Conservation (phyloP, 1,139 yeast species). For the Hyphopichia pseudoburtonii region DNA sequence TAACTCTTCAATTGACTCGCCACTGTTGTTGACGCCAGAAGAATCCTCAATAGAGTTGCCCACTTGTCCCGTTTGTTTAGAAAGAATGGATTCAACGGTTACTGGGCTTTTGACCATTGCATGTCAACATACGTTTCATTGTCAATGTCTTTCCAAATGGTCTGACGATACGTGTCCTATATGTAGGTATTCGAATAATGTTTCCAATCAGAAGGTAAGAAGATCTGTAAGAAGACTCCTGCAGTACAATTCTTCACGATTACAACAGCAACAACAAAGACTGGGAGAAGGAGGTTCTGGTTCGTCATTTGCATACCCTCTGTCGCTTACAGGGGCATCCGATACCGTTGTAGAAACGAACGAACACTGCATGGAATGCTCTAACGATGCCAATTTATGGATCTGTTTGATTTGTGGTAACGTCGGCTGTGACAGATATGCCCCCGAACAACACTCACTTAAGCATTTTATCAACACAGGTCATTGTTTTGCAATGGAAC, state of each 20-base stretch:
- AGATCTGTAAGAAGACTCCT: conserved; percentile 34
- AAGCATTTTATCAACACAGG: conserved; percentile 76
- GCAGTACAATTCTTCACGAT: conserved; percentile 15
- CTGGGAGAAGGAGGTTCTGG: background rate
- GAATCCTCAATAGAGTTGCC: conserved; percentile 63
- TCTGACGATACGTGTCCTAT: conserved; percentile 90
- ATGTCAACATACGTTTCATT: conserved; percentile 93
- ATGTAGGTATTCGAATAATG: conserved; percentile 70
- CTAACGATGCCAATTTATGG: conserved; percentile 34
- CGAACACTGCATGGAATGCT: conserved; percentile 40
- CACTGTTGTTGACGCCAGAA: conserved; percentile 34
- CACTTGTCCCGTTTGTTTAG: conserved; percentile 91
- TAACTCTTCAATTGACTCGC: conserved; percentile 56
- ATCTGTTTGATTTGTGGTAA: conserved; percentile 49
- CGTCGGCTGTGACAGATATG: conserved; percentile 62
- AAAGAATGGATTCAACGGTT: conserved; percentile 78
- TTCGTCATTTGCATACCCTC: background rate
- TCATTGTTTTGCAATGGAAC: conserved; percentile 93
- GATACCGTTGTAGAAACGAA: conserved; percentile 6
- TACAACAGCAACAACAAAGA: conserved; percentile 2
- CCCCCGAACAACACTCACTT: conserved; percentile 77
- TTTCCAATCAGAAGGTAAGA: conserved; percentile 36
- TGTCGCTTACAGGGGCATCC: conserved; percentile 1
- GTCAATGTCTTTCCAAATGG: conserved; percentile 88
- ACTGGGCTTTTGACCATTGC: conserved; percentile 87